Conservation (phyloP, 805 yeast genomes). For the Naumovozyma dairenensis region DNA sequence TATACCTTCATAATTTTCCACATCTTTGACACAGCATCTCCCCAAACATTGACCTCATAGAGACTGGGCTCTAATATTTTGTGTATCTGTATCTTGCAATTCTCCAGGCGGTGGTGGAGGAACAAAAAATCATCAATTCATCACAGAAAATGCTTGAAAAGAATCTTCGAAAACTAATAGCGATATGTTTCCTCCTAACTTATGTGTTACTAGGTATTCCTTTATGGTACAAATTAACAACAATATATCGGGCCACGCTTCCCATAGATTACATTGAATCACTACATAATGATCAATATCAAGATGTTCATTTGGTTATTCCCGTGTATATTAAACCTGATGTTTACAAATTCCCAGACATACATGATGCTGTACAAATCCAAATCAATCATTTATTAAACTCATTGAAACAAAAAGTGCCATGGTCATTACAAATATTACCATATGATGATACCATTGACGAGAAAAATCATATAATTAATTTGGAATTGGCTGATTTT, state of each 20-base stretch:
- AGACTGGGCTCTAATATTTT: too few relatives aligned
- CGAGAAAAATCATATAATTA: conserved; percentile 26
- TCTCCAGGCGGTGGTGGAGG: too few relatives aligned
- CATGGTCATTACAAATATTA: conserved; percentile 28
- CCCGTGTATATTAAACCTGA: conserved; percentile 36
- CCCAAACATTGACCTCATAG: too few relatives aligned
- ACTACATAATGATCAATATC: conserved; percentile 31
- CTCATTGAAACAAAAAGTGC: conserved; percentile 22
- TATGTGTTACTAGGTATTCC: conserved; percentile 33
- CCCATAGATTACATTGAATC: conserved; percentile 30
- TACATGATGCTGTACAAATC: conserved; percentile 44
- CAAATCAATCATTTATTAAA: conserved; percentile 34
- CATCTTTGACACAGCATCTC: too few relatives aligned
- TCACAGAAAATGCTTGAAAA: too few relatives aligned
- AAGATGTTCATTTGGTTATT: conserved; percentile 35
- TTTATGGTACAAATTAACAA: conserved; percentile 34
- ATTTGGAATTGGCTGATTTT: conserved; percentile 32
- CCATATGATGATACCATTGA: conserved; percentile 16
- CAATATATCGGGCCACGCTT: conserved; percentile 33
- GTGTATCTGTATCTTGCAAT: too few relatives aligned
- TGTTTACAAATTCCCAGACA: conserved; percentile 55
- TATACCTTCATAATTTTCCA: too few relatives aligned
- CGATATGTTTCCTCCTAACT: conserved; percentile 17
- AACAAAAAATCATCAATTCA: too few relatives aligned
- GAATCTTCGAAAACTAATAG: conserved; percentile 15